Evolutionary conservation across 352 stramenopile genomes (phyloP).

Genomic region (Phytophthora pistaciae): DNA sequence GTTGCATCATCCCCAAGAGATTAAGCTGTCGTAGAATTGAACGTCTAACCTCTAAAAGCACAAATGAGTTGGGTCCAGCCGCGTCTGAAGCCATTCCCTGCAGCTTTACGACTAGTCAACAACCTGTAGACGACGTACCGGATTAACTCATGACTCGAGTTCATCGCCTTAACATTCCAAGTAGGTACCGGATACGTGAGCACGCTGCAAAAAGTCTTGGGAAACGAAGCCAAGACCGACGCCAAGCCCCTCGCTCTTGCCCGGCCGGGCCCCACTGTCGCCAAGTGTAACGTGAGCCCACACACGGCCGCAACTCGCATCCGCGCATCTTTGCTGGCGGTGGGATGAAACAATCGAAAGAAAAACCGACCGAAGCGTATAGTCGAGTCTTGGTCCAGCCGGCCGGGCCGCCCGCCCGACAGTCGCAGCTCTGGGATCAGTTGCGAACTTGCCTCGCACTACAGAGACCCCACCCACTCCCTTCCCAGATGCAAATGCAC

Average conservation of each 20-base stretch:
- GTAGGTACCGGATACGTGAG: neutral
- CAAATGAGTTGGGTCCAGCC: neutral
- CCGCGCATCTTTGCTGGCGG: conserved; percentile 9
- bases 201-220: neutral
- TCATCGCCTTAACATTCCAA: neutral
- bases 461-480: neutral
- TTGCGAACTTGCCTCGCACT: conserved; percentile 6
- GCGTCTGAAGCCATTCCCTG: neutral
- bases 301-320: neutral
- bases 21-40: conserved; percentile 6
- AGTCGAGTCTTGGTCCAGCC: conserved; percentile 16
- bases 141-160: neutral
- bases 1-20: neutral
- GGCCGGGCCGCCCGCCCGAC: neutral
- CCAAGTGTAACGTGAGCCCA: neutral
- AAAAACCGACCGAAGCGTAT: conserved; percentile 29
- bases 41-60: neutral
- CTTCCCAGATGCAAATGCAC: conserved; percentile 9
- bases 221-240: neutral
- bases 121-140: neutral
- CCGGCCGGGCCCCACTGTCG: neutral
- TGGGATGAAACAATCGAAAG: conserved; percentile 10
- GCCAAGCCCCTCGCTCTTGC: too few relatives aligned
- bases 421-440: conserved; percentile 12
- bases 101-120: neutral